Evolutionary conservation across 768 basidiomycete species (phyloP).

Genomic region (Hericium alpestre): DNA sequence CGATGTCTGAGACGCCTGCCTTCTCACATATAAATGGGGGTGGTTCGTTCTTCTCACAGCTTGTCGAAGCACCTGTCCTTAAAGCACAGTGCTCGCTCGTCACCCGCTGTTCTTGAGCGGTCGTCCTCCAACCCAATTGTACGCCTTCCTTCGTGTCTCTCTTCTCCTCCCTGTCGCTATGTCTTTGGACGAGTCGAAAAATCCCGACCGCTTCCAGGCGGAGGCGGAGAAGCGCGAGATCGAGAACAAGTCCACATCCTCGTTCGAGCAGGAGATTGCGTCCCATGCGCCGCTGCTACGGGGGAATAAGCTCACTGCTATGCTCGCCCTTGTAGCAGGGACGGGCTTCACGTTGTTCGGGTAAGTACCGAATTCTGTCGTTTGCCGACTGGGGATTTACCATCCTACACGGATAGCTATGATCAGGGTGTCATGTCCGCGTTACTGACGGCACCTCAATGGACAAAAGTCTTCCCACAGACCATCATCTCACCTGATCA

Average conservation of each 20-base stretch:
- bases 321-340: conserved; percentile 46
- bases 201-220: background rate
- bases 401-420: conserved; percentile 28
- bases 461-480: conserved; percentile 48
- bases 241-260: background rate
- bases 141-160: background rate
- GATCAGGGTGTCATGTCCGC: conserved; percentile 69
- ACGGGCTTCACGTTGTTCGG: conserved; percentile 57
- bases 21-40: too few relatives aligned
- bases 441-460: conserved; percentile 47
- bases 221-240: background rate
- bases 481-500: conserved; percentile 31
- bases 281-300: conserved; percentile 21
- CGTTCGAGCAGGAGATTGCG: background rate
- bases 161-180: background rate
- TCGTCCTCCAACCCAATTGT: too few relatives aligned
- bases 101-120: too few relatives aligned
- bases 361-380: conserved; percentile 17
- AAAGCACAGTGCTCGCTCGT: too few relatives aligned
- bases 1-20: too few relatives aligned
- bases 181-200: background rate
- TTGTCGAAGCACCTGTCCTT: too few relatives aligned
- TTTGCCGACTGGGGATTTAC: background rate
- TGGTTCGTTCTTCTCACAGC: too few relatives aligned
- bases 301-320: conserved; percentile 35